Evolutionary conservation across 2,329 filamentous ascomycete species (phyloP), one percentile per base, ranked within the genome.

Genomic region (Neofusicoccum laricinum): DNA sequence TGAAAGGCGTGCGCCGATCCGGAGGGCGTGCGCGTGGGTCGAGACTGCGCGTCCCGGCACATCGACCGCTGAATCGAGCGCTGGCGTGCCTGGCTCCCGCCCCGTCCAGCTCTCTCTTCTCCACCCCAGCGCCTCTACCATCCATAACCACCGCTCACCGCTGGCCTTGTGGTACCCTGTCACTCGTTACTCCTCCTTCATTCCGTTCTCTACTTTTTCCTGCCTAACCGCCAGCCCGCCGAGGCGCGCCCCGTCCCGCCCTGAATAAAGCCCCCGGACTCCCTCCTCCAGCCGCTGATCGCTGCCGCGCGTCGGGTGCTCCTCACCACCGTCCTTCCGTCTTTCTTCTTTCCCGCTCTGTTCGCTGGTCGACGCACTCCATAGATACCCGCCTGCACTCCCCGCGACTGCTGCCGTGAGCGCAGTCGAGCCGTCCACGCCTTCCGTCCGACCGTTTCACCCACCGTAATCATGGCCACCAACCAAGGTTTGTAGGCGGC

Each of bases 1-100:
- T 59, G 55, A 59, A 59, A 59, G 55, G 55, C 55, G 55, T 45
- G 55, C 55, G 55, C 55, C 55, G 55, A 59, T 59, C 55, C 25
- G 53, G 53, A 43, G 53, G 53, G 53, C 53, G 53, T 58, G 53
- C 53, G 55, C 55, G 55, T 59, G 55, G 55, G 55, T 59, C 55
- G 55, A 59, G 55, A 59, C 55, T 59, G 53, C 53, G 55, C 55
- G 55, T 59, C 55, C 55, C 40, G 40, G 53, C 53, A 58, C 38
- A 58, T 58, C 53, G 53, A 36, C 25, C 53, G 53, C 40, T 58
- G 40, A 58, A 45, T 58, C 53, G 53, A 51, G 49, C 49, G 30
- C 49, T 51, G 53, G 53, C 55, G 55, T 59, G 55, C 55, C 55
- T 59, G 55, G 40, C 40, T 59, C 55, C 53, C 53, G 53, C 53